These are phyloP conservation scores for Wickerhamiella allomyrinae DNA, from an alignment of 805 yeast species.

Conservation along the genomic window DNA sequence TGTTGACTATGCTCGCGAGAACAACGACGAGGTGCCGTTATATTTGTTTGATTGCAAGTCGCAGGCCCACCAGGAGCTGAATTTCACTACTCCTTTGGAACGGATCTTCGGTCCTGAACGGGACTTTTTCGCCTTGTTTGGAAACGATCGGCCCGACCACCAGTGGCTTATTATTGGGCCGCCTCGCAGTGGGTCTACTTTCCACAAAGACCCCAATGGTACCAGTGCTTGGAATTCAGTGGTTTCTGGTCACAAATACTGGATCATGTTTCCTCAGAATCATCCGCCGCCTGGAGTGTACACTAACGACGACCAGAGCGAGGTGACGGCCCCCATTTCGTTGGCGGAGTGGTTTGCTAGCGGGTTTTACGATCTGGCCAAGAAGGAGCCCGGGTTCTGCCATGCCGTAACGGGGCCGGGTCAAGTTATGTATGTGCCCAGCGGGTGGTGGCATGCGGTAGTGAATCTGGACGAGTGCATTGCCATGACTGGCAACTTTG, in stretches of 20 bases:
- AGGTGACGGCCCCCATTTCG: conserved; percentile 85
- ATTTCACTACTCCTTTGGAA: conserved; percentile 37
- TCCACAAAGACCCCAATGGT: conserved; percentile 84
- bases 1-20: conserved; percentile 42
- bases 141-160: conserved; percentile 56
- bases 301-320: conserved; percentile 62
- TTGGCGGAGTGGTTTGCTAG: conserved; percentile 81
- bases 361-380: conserved; percentile 64
- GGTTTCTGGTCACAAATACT: conserved; percentile 58
- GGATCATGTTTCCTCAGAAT: conserved; percentile 80
- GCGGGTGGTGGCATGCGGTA: conserved; percentile 97
- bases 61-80: conserved; percentile 46
- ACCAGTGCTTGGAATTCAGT: conserved; percentile 87
- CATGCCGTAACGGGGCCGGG: conserved; percentile 70
- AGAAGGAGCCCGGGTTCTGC: conserved; percentile 32
- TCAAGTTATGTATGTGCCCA: conserved; percentile 77
- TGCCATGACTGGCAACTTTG: conserved; percentile 82
- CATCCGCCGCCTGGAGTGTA: conserved; percentile 74
- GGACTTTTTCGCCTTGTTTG: conserved; percentile 50
- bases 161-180: conserved; percentile 90
- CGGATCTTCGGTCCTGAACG: conserved; percentile 31
- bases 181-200: conserved; percentile 67
- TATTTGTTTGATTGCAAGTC: conserved; percentile 75
- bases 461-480: conserved; percentile 57
- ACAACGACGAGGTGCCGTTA: conserved; percentile 70